Conservation (phyloP, 768 basidiomycete species). For the Pulveroboletus sp. region DNA sequence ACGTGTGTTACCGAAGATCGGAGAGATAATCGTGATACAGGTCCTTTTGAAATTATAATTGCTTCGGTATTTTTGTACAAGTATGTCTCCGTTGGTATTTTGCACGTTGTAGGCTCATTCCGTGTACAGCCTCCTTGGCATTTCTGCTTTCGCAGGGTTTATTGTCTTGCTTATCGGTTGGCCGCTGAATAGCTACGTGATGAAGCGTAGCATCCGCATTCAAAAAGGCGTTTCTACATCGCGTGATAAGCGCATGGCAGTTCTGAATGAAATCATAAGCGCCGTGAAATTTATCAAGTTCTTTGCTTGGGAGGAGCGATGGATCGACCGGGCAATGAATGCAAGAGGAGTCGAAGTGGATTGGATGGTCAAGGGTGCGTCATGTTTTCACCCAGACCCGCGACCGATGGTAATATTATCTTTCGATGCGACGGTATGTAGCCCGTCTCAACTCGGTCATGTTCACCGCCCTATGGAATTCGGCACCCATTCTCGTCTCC, state of each 20-base stretch:
- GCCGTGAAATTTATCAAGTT: conserved; percentile 40
- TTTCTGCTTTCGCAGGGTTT: conserved; percentile 44
- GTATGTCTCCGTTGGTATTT: conserved; percentile 31
- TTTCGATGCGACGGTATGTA: conserved; percentile 16
- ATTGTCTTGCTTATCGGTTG: conserved; percentile 36
- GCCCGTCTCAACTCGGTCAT: conserved; percentile 68
- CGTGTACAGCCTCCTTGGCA: conserved; percentile 49
- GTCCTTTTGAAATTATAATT: conserved; percentile 74
- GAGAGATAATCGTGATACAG: conserved; percentile 24
- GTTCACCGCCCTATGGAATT: conserved; percentile 68
- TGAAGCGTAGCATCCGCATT: conserved; percentile 36
- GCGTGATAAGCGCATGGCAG: conserved; percentile 40
- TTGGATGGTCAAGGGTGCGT: conserved; percentile 68
- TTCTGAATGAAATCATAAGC: conserved; percentile 43
- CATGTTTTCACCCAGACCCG: neutral
- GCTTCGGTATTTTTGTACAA: conserved; percentile 73
- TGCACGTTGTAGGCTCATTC: conserved; percentile 33
- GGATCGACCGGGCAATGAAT: conserved; percentile 37
- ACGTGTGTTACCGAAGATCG: neutral
- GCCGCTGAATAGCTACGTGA: conserved; percentile 39
- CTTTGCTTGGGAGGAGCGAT: conserved; percentile 40
- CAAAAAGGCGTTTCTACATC: conserved; percentile 31
- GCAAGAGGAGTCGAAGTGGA: conserved; percentile 66
- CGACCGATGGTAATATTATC: neutral
- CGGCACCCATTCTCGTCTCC: conserved; percentile 76